phyloP scores from a whole-genome alignment of 805 yeast species.

The Starmerella stigmatis region DNA sequence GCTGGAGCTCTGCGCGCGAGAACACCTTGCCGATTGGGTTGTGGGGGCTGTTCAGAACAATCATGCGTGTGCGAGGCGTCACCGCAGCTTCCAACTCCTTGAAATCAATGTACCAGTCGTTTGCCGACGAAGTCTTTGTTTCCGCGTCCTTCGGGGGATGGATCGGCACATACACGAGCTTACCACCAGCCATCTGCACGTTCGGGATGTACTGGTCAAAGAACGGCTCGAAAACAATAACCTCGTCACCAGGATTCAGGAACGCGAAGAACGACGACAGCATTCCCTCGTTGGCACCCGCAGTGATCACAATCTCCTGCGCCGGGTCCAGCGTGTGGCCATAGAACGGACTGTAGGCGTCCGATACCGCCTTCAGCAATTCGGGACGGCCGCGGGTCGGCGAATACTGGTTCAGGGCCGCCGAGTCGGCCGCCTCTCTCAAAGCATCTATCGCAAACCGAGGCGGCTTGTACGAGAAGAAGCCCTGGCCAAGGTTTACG shows the following conservation, averaged over 20 bases:
- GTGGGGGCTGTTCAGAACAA: conserved; percentile 88
- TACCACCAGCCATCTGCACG: conserved; percentile 88
- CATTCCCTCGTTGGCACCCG: conserved; percentile 97
- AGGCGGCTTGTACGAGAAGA: conserved; percentile 93
- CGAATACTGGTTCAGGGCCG: conserved; percentile 83
- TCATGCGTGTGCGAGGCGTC: conserved; percentile 65
- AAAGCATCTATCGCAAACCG: conserved; percentile 82
- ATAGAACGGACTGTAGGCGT: conserved; percentile 59
- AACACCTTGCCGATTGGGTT: conserved; percentile 93
- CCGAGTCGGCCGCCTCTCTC: conserved; percentile 55
- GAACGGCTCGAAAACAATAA: conserved; percentile 90
- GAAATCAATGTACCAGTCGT: conserved; percentile 82
- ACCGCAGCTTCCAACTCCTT: conserved; percentile 63
- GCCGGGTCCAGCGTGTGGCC: conserved; percentile 45
- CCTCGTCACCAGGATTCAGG: conserved; percentile 82
- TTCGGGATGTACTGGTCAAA: conserved; percentile 95
- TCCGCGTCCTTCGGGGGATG: conserved; percentile 70
- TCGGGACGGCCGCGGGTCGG: conserved; percentile 80
- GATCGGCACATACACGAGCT: conserved; percentile 74
- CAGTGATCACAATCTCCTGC: conserved; percentile 65
- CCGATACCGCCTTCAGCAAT: conserved; percentile 57
- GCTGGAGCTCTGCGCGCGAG: conserved; percentile 58
- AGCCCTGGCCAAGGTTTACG: conserved; percentile 91
- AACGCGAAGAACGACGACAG: conserved; percentile 75
- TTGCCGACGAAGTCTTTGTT: conserved; percentile 54